Percentiles rank a stretch among this genome's conserved stretches.
phyloP scores from a whole-genome alignment of 192 early-diverging fungal species.

The Podila epicladia region DNA sequence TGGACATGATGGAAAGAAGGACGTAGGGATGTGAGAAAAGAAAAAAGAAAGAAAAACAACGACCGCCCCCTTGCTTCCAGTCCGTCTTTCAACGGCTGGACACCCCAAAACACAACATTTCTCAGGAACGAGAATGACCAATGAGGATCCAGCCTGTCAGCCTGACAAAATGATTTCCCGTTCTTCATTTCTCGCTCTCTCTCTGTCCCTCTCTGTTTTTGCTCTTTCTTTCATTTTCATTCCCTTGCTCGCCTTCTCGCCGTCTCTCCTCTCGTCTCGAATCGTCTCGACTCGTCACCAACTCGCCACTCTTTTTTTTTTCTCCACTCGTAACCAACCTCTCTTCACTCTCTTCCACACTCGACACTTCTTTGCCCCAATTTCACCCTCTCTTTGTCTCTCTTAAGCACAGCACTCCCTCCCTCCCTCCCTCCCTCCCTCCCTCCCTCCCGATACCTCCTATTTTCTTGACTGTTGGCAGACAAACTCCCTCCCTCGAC shows the following conservation, averaged over 20 bases:
- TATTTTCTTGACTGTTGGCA: background rate
- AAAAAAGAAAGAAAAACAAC: too few relatives aligned
- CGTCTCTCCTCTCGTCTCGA: background rate
- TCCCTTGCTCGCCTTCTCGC: background rate
- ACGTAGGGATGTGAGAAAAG: background rate
- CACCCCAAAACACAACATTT: too few relatives aligned
- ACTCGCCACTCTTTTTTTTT: background rate
- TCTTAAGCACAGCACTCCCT: background rate
- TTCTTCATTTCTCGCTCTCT: background rate
- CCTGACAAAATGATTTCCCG: background rate
- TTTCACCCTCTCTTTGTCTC: background rate
- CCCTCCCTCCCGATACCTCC: background rate
- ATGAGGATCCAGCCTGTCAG: too few relatives aligned
- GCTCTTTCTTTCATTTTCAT: background rate
- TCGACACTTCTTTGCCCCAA: background rate
- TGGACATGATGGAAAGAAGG: background rate
- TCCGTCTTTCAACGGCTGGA: too few relatives aligned
- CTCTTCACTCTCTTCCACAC: background rate
- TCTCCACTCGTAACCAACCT: background rate
- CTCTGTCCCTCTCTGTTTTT: background rate
- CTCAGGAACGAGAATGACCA: too few relatives aligned
- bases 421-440: background rate
- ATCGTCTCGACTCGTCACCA: background rate
- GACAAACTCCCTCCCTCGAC: background rate
- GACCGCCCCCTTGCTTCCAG: too few relatives aligned